Evolutionary conservation across 179 eudicot species (phyloP), one percentile per base, ranked within the genome.

Genomic region (Vitellaria paradoxa): DNA sequence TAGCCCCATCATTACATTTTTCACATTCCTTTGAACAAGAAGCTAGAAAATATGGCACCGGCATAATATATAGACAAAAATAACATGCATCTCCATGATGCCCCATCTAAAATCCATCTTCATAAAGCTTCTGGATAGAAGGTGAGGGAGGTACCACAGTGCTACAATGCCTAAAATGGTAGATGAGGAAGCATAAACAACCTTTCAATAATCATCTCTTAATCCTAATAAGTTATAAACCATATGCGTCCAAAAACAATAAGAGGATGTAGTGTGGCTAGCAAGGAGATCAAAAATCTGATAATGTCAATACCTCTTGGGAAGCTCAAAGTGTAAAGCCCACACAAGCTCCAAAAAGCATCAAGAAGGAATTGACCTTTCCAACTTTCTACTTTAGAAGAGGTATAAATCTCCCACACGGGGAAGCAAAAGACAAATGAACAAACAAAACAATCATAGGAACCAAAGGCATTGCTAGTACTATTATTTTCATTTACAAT

Each of bases 401-500:
- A 60, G n/a, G 30, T 47, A 59, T 14, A 26, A 15, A 23, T 42
- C 45, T 42, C 45, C 45, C 45, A 45, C 26, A 45, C 23, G 24
- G 7, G 57, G n/a, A 26, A 18, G 18, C 3, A 73, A 73, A 73
- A 42, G 40, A 49, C 10, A 11, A 11, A 72, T 11, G 5, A 72
- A 73, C 9, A 46, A 73, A 18, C 1, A 21, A 7, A 42, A 40
- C 40, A 11, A 37, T 72, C 14, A 13, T 68, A 45, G 50, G 53
- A 68, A 12, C 24, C n/a, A 14, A 9, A 3, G 6, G 26, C 71
- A 45, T 42, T 47, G 9, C 20, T 10, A 59, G 50, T 45, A 20
- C 76, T 59, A 59, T 14, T 37, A 72, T 15, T 50, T 23, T 40
- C 15, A 72, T 72, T 57, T 57, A 12, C 75, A 57, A 72, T 11